phyloP scores from a whole-genome alignment of 78 protist genomes.

The Speleostelium caveatum region DNA sequence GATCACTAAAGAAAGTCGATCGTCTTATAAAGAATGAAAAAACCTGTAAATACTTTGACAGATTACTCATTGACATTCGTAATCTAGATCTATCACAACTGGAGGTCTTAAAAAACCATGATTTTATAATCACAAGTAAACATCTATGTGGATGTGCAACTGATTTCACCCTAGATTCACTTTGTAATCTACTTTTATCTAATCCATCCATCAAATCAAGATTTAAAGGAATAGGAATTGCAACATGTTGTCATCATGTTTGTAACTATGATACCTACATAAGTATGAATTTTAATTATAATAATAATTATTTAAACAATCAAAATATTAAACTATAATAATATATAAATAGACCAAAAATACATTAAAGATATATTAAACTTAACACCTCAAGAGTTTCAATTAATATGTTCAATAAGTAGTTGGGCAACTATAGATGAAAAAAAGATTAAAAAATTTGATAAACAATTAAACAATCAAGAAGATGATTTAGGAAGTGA shows the following conservation, averaged over 20 bases:
- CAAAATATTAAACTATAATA: background rate
- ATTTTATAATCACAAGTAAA: slow-evolving; percentile 42
- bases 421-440: slow-evolving; percentile 73
- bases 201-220: background rate
- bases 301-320: background rate
- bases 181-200: background rate
- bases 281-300: slow-evolving; percentile 6
- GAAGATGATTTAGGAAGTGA: slow-evolving; percentile 4
- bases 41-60: slow-evolving; percentile 31
- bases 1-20: slow-evolving; percentile 35
- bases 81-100: slow-evolving; percentile 40
- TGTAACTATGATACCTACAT: slow-evolving; percentile 48
- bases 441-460: background rate
- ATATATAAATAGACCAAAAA: slow-evolving; percentile 19
- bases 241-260: slow-evolving; percentile 76
- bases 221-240: slow-evolving; percentile 61
- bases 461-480: no score
- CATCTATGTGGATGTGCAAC: slow-evolving; percentile 79
- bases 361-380: slow-evolving; percentile 29
- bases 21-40: slow-evolving; percentile 37
- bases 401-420: slow-evolving; percentile 35
- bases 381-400: slow-evolving; percentile 38
- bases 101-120: background rate
- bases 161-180: slow-evolving; percentile 48
- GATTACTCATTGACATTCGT: slow-evolving; percentile 57